Evolutionary conservation across 1,284 basidiomycete species (phyloP), one percentile per base, ranked within the genome.

Genomic region (Sparassis latifolia): DNA sequence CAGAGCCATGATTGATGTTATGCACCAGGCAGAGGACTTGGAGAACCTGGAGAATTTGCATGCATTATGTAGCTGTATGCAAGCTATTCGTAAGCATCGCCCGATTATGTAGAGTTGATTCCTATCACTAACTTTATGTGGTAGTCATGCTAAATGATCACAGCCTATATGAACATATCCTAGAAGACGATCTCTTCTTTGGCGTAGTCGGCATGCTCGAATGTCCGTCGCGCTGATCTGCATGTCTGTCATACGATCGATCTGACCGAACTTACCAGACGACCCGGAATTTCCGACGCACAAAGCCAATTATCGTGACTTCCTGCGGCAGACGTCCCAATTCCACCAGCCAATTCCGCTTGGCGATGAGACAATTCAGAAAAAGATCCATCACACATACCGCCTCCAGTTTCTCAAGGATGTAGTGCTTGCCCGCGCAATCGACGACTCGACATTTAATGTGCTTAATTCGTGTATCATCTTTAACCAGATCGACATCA

Each of bases 401-500:
- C 89, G 96, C 10, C 78, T 99, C 3, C 89, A 93, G 62, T 99
- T 96, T 69, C 86, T 99, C 57, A 98, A 97, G 68, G 96, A 99
- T 65, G 96, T 99, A 52, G 92, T 99, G 37, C 86, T 99, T 33
- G 93, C 94, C 0, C 84, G 96, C 5, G 84, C 90, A 2, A 79
- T 98, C 43, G 96, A 99, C 63, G 96, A 99, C 66, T 89, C 92
- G 1, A 97, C 94, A 0, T 97, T 97, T 75, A 94, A 94, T 61
- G 92, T 97, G 60, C 82, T 99, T 62, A 97, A 94, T 70, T 93
- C 92, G 12, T 92, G 92, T 69, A 92, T 99, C 66, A 96, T 98
- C 66, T 99, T 96, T 79, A 97, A 98, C 71, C 96, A 99, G 69
- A 94, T 96, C 62, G 96, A 99, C 69, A 98, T 99, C 63, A 92